Evolutionary conservation across 495 filamentous ascomycete genomes (phyloP).

Genomic region (Letharia columbiana): DNA sequence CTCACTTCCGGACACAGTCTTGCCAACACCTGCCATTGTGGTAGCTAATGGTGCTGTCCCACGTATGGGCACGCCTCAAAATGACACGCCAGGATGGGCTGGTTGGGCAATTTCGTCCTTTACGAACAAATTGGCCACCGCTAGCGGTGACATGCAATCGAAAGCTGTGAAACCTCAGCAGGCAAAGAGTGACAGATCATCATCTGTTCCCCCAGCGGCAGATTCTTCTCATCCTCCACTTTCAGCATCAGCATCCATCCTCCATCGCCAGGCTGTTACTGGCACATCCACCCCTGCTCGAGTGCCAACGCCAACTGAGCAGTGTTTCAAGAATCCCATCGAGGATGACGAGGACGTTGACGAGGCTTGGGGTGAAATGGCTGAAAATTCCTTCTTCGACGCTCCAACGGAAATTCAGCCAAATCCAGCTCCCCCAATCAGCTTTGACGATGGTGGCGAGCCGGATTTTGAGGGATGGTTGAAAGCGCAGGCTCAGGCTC

Average conservation of each 20-base stretch:
- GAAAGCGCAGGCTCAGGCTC: slow-evolving; percentile 70
- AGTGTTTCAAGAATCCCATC: slow-evolving; percentile 50
- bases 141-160: slow-evolving; percentile 73
- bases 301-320: slow-evolving; percentile 33
- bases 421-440: slow-evolving; percentile 27
- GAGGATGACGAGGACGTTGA: slow-evolving; percentile 51
- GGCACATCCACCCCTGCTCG: slow-evolving; percentile 19
- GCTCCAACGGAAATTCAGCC: slow-evolving; percentile 35
- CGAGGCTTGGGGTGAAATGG: slow-evolving; percentile 38
- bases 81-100: slow-evolving; percentile 66
- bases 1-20: slow-evolving; percentile 70
- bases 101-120: slow-evolving; percentile 99
- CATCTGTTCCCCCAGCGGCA: slow-evolving; percentile 37
- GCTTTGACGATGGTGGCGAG: slow-evolving; percentile 74
- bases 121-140: slow-evolving; percentile 80
- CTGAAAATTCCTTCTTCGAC: slow-evolving; percentile 42
- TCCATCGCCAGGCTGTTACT: slow-evolving; percentile 45
- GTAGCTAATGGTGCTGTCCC: slow-evolving; percentile 41
- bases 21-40: slow-evolving; percentile 41
- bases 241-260: slow-evolving; percentile 43
- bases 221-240: slow-evolving; percentile 23
- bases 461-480: slow-evolving; percentile 93
- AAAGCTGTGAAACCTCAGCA: slow-evolving; percentile 29
- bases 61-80: slow-evolving; percentile 68
- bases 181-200: slow-evolving; percentile 35